Evolutionary conservation across 139 green algal species (phyloP).

Genomic region (Closterium sp.): DNA sequence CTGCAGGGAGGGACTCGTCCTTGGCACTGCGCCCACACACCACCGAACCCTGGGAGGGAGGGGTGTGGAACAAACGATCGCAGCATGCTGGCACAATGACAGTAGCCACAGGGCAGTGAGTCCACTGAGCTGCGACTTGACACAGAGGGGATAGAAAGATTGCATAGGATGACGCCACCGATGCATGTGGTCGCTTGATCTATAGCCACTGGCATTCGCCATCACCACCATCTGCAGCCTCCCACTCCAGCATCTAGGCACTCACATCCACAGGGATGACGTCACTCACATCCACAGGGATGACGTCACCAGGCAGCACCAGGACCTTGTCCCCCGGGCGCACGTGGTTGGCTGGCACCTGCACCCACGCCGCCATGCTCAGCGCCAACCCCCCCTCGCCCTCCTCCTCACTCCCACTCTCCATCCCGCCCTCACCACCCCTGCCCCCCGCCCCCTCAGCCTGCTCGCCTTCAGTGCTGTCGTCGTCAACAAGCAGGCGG

Average conservation of each 20-base stretch:
- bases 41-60: slow-evolving; percentile 56
- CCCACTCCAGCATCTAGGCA: neutral
- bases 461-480: neutral
- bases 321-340: slow-evolving; percentile 66
- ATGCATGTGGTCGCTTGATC: too few relatives aligned
- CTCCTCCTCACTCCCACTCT: neutral
- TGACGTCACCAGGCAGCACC: slow-evolving; percentile 83
- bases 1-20: too few relatives aligned
- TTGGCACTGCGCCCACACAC: slow-evolving; percentile 62
- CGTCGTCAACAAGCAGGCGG: slow-evolving; percentile 70
- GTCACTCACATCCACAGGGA: slow-evolving; percentile 76
- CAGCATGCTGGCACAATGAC: too few relatives aligned
- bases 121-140: too few relatives aligned
- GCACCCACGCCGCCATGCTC: slow-evolving; percentile 5
- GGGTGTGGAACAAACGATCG: too few relatives aligned
- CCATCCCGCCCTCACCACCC: neutral
- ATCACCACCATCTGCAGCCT: too few relatives aligned
- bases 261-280: neutral
- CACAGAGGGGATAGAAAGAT: too few relatives aligned
- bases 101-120: too few relatives aligned
- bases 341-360: slow-evolving; percentile 50
- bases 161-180: too few relatives aligned
- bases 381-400: neutral
- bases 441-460: neutral
- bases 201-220: too few relatives aligned